These are phyloP conservation scores for Colletotrichum lindemuthianum DNA, from an alignment of 2,329 filamentous ascomycete species.

Conservation along the genomic window DNA sequence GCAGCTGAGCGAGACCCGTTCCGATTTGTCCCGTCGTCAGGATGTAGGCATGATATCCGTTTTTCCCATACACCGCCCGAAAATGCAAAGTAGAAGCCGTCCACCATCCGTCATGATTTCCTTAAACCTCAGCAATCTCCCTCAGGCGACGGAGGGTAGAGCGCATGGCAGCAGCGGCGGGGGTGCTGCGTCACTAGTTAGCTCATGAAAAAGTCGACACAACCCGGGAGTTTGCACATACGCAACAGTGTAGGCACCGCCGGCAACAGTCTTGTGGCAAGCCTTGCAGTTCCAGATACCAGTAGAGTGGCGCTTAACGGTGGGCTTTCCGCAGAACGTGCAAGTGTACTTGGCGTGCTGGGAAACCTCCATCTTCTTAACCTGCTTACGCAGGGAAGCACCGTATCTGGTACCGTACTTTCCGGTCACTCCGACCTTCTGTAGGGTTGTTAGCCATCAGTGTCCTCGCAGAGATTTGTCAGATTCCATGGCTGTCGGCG, in stretches of 20 bases:
- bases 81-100: conserved; percentile 56
- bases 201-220: conserved; percentile 27
- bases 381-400: conserved; percentile 96
- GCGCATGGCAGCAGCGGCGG: conserved; percentile 91
- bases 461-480: background rate
- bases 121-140: conserved; percentile 95
- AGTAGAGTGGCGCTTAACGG: conserved; percentile 88
- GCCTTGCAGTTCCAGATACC: conserved; percentile 98
- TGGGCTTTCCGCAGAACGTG: conserved; percentile 98
- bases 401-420: conserved; percentile 99
- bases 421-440: conserved; percentile 97
- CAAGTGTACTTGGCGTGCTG: conserved; percentile 98
- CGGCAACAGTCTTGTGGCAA: conserved; percentile 90
- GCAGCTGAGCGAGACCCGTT: conserved; percentile 47
- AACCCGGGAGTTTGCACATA: conserved; percentile 65
- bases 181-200: conserved; percentile 71
- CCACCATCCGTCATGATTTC: conserved; percentile 42
- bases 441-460: conserved; percentile 35
- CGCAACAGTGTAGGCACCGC: conserved; percentile 96
- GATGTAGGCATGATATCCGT: conserved; percentile 55
- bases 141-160: conserved; percentile 97
- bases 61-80: conserved; percentile 57
- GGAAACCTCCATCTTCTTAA: conserved; percentile 99
- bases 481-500: conserved; percentile 13
- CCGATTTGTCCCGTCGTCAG: conserved; percentile 48